Base-by-base conservation (phyloP, 83 land plant genomes). In the Diphasiastrum complanatum region DNA sequence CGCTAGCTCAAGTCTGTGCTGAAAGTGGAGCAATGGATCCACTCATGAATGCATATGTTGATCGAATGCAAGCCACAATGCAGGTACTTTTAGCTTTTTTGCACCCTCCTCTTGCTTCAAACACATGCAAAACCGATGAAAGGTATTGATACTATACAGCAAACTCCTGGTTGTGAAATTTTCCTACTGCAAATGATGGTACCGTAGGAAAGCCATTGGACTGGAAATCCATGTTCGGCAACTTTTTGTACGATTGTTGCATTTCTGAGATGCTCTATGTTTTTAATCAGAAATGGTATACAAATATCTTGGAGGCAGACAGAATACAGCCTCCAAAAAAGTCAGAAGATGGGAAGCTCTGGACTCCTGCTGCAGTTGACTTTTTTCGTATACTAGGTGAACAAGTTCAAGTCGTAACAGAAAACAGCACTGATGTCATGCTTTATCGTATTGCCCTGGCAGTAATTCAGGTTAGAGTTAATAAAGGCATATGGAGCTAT, bases 21-120 rank as follows among this genome's bases (percentile, higher is more conserved):
- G 99, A 93, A 74, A 93, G 99, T 79, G 99, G 99, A 47, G 85
- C 99, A n/a, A 81, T 93, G 99, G 99, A 93, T 75, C 99, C 99
- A 45, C 78, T 93, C 23, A 93, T 93, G 99, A 86, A 93, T 78
- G 83, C 88, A 35, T 93, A 93, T 75, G 85, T 93, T 49, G 99
- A 93, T 65, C 79, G 99, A 45, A 89, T 89, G 96, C 96, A 93
- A 68, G 79, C 82, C 14, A 84, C 99, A 66, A 89, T 84, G 61
- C 83, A 64, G 83, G 99, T 93, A 68, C 25, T 29, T 0, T n/a
- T n/a, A n/a, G n/a, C n/a, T n/a, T n/a, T n/a, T n/a, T n/a, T n/a
- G n/a, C n/a, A n/a, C n/a, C n/a, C n/a, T n/a, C n/a, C n/a, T n/a
- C n/a, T n/a, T n/a, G n/a, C n/a, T n/a, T n/a, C n/a, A n/a, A n/a